Evolutionary conservation across 2,329 filamentous ascomycete species (phyloP), one percentile per base, ranked within the genome.

Genomic region (Cercospora sp.): DNA sequence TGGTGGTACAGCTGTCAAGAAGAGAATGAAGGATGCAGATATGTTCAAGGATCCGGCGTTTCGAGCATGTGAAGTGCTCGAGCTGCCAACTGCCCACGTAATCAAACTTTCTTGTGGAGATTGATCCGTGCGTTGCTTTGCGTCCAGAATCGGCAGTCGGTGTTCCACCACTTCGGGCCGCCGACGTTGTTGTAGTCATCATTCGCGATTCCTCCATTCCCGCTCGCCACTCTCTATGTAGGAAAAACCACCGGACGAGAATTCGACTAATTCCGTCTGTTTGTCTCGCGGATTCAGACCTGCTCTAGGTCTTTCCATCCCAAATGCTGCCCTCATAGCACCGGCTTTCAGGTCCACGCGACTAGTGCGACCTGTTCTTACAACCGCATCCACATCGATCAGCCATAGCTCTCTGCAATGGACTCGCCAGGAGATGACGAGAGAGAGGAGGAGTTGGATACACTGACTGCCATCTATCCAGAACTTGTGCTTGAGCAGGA

Each of bases 401-500:
- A 28, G 48, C 48, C 30, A 28, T 23, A 13, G 30, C 55, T 20
- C 26, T 30, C 6, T 51, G 63, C 55, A 33, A 72, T 70, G 68
- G 70, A 65, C 31, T 30, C 61, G 20, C 18, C 31, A 28, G 62
- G 16, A 13, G 62, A 64, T 12, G 87, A 89, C 74, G 87, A 89
- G 72, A 84, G 87, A 69, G 81, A 82, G 31, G 83, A 88, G 72
- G 87, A 90, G 77, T 80, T 90, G 58, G 83, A 81, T 9, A 84
- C 87, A 26, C 83, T 90, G 66, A 81, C 83, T 55, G 87, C 87
- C 60, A 90, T 90, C 66, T 90, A 83, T 68, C 87, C 87, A 1
- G 87, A 90, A 77, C 82, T 89, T 18, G 77, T 79, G 33, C 76
- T 85, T 67, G 81, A 87, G 63, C 74, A 82, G 8, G 72, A 74